Evolutionary conservation across 495 filamentous ascomycete species (phyloP), one percentile per base, ranked within the genome.

Genomic region (Tuber magnatum): DNA sequence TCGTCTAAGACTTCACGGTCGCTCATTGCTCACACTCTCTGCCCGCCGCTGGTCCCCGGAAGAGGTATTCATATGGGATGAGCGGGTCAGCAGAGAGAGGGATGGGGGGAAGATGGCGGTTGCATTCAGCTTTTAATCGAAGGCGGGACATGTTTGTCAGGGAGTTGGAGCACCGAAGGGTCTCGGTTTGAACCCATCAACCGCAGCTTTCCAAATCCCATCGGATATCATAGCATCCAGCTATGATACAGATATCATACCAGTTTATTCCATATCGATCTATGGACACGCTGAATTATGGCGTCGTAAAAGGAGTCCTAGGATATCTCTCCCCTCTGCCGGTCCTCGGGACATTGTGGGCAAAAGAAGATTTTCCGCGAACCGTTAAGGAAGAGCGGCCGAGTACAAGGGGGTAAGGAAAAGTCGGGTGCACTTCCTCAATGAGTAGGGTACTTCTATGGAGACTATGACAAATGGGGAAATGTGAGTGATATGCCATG

Each of bases 1-100:
- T 98, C 94, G 86, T 99, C 89, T 35, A 99, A 92, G 69, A 99
- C 91, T 42, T 79, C 56, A 65, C 28, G 56, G 18, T 65, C 14
- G 56, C 14, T 65, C 56, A 65, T 65, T 65, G 35, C 56, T 65
- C 56, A 18, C 56, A 35, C 56, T 65, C 32, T 32, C 56, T 35
- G 12, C 28, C 32, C 35, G 28, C 32, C 35, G 28, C 56, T 18
- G 1, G 32, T 35, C 56, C 3, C 28, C 14, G 14, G 28, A 35
- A 4, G 56, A 65, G 28, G 56, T 12, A 16, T 32, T 61, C 10
- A 32, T 28, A 61, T 18, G 28, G 16, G 16, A 18, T 65, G 28
- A 35, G 28, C 28, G 56, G n/a, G 4, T 12, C 14, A 65, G 4
- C 12, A 16, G 56, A 16, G 56, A 28, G 28, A 14, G 24, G 24